Evolutionary conservation across 768 basidiomycete genomes (phyloP).

Genomic region (Suillus lakei): DNA sequence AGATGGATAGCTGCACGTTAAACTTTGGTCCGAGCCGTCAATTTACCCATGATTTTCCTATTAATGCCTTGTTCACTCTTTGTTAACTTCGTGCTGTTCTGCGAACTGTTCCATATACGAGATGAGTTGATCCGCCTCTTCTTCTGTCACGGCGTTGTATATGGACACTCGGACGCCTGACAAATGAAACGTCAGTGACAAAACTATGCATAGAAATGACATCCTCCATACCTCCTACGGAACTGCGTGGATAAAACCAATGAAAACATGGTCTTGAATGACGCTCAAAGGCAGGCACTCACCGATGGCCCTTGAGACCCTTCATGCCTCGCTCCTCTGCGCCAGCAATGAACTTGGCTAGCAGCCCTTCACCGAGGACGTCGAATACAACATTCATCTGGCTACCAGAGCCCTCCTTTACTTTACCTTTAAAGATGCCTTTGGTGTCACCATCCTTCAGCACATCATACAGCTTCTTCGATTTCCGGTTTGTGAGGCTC

Average conservation of each 20-base stretch:
- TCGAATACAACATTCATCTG: constrained; percentile 97
- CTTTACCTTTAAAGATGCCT: constrained; percentile 74
- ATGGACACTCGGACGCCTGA: constrained; percentile 81
- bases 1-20: neutral
- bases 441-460: constrained; percentile 71
- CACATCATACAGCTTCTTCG: constrained; percentile 73
- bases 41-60: constrained; percentile 5
- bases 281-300: constrained; percentile 34
- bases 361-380: constrained; percentile 69
- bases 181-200: neutral
- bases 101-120: constrained; percentile 64
- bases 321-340: constrained; percentile 83
- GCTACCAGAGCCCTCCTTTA: constrained; percentile 77
- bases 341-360: constrained; percentile 78
- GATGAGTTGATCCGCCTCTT: constrained; percentile 65
- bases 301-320: constrained; percentile 93
- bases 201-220: constrained; percentile 2
- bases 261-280: neutral
- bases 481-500: constrained; percentile 71
- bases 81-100: constrained; percentile 11
- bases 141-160: constrained; percentile 87
- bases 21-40: neutral
- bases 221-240: constrained; percentile 51
- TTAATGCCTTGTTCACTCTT: neutral
- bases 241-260: constrained; percentile 38